A percentile compares a stretch with the other conserved stretches of the same genome.
Evolutionary conservation across 2,329 filamentous ascomycete genomes (phyloP).

Genomic region (Trichoderma gracile): DNA sequence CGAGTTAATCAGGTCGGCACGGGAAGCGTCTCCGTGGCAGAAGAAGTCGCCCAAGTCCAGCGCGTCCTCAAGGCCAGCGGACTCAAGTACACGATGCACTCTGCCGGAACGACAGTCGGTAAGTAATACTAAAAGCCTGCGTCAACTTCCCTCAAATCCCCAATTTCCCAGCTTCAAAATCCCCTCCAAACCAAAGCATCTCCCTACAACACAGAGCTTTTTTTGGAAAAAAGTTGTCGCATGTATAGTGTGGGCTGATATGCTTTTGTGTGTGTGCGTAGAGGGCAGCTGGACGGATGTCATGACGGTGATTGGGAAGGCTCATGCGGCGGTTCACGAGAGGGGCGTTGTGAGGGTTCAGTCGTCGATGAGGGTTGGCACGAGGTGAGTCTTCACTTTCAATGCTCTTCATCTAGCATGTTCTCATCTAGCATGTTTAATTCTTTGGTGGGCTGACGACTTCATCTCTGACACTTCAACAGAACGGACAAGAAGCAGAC

Average conservation of each 20-base stretch:
- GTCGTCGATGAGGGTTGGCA: constrained; percentile 82
- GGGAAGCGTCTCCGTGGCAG: constrained; percentile 69
- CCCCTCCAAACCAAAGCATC: too few relatives aligned
- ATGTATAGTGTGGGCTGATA: background rate
- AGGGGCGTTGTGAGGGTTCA: constrained; percentile 81
- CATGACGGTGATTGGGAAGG: constrained; percentile 82
- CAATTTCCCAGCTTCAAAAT: too few relatives aligned
- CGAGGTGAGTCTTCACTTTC: constrained; percentile 54
- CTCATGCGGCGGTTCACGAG: constrained; percentile 74
- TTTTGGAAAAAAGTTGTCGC: too few relatives aligned
- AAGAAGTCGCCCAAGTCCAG: constrained; percentile 87
- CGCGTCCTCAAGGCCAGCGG: constrained; percentile 78
- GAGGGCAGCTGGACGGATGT: constrained; percentile 92
- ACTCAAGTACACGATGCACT: constrained; percentile 85
- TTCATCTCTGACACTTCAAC: background rate
- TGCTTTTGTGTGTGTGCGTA: constrained; percentile 39
- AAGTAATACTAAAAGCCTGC: too few relatives aligned
- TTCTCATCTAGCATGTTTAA: too few relatives aligned
- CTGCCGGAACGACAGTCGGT: constrained; percentile 91
- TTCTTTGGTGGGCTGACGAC: background rate
- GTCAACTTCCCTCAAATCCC: too few relatives aligned
- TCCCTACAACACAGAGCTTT: too few relatives aligned
- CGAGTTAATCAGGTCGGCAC: constrained; percentile 68
- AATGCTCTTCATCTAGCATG: background rate
- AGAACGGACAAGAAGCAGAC: constrained; percentile 85